Evolutionary conservation across 2,329 filamentous ascomycete species (phyloP).

Genomic region (Chalara sp.): DNA sequence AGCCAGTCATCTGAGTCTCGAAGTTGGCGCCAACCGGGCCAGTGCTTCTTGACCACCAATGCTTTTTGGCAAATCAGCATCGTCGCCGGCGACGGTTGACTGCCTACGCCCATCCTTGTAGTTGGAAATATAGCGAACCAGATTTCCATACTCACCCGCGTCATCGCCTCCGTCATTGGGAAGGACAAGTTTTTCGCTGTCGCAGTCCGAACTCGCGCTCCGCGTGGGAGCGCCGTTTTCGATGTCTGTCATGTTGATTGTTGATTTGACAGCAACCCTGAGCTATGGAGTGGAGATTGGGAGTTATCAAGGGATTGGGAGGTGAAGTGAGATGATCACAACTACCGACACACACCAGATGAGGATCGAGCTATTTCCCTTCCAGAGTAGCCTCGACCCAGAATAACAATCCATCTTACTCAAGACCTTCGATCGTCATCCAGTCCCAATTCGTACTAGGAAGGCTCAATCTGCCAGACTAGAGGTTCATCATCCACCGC

Average conservation of each 20-base stretch:
- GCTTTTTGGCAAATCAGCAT: slow-evolving; percentile 38
- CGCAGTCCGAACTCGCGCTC: neutral
- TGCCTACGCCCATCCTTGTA: slow-evolving; percentile 53
- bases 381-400: neutral
- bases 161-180: slow-evolving; percentile 17
- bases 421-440: neutral
- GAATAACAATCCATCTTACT: neutral
- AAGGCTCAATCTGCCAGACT: neutral
- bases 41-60: slow-evolving; percentile 51
- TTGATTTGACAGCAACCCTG: too few species aligned
- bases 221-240: neutral
- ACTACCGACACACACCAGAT: too few species aligned
- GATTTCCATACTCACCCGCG: slow-evolving; percentile 55
- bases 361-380: neutral
- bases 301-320: too few species aligned
- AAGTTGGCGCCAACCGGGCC: slow-evolving; percentile 27
- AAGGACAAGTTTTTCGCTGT: neutral
- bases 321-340: too few species aligned
- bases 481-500: neutral
- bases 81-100: slow-evolving; percentile 35
- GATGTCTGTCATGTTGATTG: too few species aligned
- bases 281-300: too few species aligned
- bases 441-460: neutral
- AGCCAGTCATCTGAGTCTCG: slow-evolving; percentile 56
- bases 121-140: slow-evolving; percentile 62